Conservation (phyloP, 2,329 filamentous ascomycete species). For the Aspergillus sp. region DNA sequence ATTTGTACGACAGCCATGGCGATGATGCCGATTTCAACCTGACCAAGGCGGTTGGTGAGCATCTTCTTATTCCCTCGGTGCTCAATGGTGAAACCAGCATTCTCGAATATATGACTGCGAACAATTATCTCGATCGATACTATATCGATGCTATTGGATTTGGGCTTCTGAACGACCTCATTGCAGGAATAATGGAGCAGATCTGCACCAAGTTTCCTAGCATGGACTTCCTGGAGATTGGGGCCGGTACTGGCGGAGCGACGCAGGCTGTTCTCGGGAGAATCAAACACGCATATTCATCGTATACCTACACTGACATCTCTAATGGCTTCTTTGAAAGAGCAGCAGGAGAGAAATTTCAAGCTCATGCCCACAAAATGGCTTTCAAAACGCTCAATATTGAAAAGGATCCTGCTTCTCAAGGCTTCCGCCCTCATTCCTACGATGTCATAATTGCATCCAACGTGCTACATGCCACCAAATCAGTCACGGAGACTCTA, state of each 20-base stretch:
- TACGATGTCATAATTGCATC: conserved; percentile 22
- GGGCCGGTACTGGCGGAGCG: conserved; percentile 32
- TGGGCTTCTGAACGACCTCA: conserved; percentile 13
- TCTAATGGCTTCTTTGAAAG: conserved; percentile 38
- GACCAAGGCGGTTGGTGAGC: conserved; percentile 22
- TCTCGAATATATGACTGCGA: conserved; percentile 33
- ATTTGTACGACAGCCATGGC: not conserved
- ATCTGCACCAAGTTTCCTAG: conserved; percentile 38
- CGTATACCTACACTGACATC: conserved; percentile 45
- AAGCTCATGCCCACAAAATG: conserved; percentile 16
- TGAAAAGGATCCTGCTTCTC: conserved; percentile 21
- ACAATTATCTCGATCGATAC: conserved; percentile 30
- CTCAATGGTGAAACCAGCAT: conserved; percentile 31
- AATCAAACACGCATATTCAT: conserved; percentile 22
- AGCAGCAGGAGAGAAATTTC: conserved; percentile 24
- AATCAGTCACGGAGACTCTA: conserved; percentile 12
- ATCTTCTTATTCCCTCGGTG: conserved; percentile 22
- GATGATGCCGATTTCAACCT: conserved; percentile 7
- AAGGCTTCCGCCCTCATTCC: conserved; percentile 27
- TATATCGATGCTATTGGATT: conserved; percentile 26
- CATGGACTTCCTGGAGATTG: conserved; percentile 40
- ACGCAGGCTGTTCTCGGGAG: conserved; percentile 31
- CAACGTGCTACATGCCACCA: conserved; percentile 5
- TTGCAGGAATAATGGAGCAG: conserved; percentile 25
- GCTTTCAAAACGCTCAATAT: conserved; percentile 28